Evolutionary conservation across 306 rosid species (phyloP).

Genomic region (Dalbergia cultrata): DNA sequence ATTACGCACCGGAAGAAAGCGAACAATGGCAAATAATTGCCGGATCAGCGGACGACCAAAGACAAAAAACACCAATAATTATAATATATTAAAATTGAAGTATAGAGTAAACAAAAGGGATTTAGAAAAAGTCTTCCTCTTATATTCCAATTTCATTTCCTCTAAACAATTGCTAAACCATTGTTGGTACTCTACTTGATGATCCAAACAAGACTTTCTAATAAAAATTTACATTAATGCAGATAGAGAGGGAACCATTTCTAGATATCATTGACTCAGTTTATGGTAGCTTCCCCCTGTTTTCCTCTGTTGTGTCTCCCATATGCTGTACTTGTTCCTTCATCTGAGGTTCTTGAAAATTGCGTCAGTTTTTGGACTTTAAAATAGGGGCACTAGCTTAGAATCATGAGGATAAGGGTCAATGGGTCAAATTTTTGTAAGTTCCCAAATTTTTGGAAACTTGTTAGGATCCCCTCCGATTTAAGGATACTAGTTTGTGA

Average conservation of each 20-base stretch:
- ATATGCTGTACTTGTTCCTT: conserved; percentile 40
- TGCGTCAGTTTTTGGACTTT: conserved; percentile 48
- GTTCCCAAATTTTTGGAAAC: conserved; percentile 57
- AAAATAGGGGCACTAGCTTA: conserved; percentile 19
- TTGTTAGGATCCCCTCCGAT: conserved; percentile 38
- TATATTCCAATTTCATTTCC: conserved; percentile 47
- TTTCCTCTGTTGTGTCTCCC: conserved; percentile 62
- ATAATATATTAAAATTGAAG: conserved; percentile 32
- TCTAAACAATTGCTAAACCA: conserved; percentile 42
- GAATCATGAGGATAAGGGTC: conserved; percentile 45
- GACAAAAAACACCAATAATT: conserved; percentile 47
- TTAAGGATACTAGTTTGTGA: conserved; percentile 33
- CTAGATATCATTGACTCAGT: conserved; percentile 51
- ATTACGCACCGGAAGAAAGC: conserved; percentile 37
- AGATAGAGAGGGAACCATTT: conserved; percentile 37
- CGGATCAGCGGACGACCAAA: conserved; percentile 54
- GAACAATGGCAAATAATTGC: conserved; percentile 61
- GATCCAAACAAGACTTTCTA: conserved; percentile 44
- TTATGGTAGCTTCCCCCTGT: conserved; percentile 48
- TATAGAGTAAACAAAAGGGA: conserved; percentile 39
- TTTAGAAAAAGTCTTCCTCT: conserved; percentile 26
- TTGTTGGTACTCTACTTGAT: conserved; percentile 30
- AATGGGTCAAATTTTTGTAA: conserved; percentile 48
- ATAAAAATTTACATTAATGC: conserved; percentile 50
- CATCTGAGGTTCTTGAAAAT: conserved; percentile 44